Conservation (phyloP, 83 land plant species). For the Picea abies region DNA sequence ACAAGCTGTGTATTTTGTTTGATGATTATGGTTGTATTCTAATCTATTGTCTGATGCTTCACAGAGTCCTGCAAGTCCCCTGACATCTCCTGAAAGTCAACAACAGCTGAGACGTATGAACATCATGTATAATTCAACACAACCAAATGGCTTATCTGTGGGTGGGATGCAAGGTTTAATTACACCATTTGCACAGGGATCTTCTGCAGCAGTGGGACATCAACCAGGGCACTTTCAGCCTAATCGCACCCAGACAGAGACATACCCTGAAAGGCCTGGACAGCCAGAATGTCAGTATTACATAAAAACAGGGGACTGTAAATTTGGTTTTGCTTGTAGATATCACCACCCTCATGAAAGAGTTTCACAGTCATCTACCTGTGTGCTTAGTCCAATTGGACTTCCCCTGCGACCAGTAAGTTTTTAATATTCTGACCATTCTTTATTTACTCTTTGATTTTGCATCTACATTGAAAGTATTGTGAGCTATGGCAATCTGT, state of each 20-base stretch:
- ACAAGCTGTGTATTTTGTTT: constrained; percentile 5
- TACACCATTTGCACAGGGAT: constrained; percentile 6
- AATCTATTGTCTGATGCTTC: not conserved
- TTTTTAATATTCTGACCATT: not conserved
- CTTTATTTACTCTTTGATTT: not conserved
- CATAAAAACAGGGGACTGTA: constrained; percentile 6
- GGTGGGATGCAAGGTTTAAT: constrained; percentile 1
- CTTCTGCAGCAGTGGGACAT: not conserved
- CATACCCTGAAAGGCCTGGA: constrained; percentile 4
- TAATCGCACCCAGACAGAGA: constrained; percentile 9
- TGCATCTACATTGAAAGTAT: not conserved
- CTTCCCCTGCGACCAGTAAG: constrained; percentile 17
- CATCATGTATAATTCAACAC: not conserved
- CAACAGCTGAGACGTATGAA: not conserved
- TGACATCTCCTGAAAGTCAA: constrained; percentile 18
- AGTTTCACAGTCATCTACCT: not conserved
- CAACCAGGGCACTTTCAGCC: constrained; percentile 4
- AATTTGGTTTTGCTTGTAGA: constrained; percentile 14
- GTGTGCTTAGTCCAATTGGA: constrained; percentile 15
- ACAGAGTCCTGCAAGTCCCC: not conserved
- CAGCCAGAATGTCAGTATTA: constrained; percentile 15
- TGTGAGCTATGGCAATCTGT: not conserved
- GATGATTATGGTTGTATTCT: not conserved
- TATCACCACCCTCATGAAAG: constrained; percentile 11
- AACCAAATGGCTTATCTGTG: not conserved